Percentiles rank a stretch among this genome's conserved stretches.
Evolutionary conservation across 352 stramenopile species (phyloP).

Genomic region (Phytophthora pinifolia): DNA sequence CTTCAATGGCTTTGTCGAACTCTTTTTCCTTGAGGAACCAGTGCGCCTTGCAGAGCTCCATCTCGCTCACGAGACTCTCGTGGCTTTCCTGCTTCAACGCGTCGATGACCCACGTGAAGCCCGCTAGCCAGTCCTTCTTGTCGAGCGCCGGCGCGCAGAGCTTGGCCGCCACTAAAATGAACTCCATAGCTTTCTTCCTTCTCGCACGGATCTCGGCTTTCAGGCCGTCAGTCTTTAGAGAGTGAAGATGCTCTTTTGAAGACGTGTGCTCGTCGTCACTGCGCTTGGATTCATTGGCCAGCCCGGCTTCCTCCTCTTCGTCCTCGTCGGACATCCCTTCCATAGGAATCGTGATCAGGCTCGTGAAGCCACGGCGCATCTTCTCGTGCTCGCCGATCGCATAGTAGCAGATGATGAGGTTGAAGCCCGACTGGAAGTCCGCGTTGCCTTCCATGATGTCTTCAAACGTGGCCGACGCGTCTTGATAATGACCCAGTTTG

Average conservation of each 20-base stretch:
- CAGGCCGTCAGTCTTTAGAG: conserved; percentile 66
- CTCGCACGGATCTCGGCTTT: conserved; percentile 76
- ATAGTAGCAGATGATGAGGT: conserved; percentile 97
- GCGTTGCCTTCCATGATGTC: conserved; percentile 93
- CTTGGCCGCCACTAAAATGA: conserved; percentile 94
- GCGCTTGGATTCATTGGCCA: conserved; percentile 57
- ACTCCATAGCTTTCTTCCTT: conserved; percentile 85
- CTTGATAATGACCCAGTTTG: conserved; percentile 92
- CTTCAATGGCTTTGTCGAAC: conserved; percentile 93
- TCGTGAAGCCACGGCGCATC: conserved; percentile 92
- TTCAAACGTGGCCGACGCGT: conserved; percentile 95
- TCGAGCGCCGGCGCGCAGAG: conserved; percentile 93
- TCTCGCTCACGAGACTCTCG: conserved; percentile 90
- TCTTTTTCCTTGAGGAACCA: conserved; percentile 92
- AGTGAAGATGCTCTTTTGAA: conserved; percentile 56
- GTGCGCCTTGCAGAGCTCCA: conserved; percentile 89
- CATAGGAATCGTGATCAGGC: conserved; percentile 91
- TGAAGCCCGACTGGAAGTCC: conserved; percentile 96
- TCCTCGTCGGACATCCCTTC: conserved; percentile 83
- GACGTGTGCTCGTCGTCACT: conserved; percentile 39
- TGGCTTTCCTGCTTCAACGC: conserved; percentile 90
- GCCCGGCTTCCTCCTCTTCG: conserved; percentile 65
- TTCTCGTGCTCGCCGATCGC: conserved; percentile 94
- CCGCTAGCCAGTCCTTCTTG: conserved; percentile 90
- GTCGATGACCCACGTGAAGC: conserved; percentile 95